Evolutionary conservation across 2,329 filamentous ascomycete genomes (phyloP), one percentile per base, ranked within the genome.

Genomic region (Penicillium sp.): DNA sequence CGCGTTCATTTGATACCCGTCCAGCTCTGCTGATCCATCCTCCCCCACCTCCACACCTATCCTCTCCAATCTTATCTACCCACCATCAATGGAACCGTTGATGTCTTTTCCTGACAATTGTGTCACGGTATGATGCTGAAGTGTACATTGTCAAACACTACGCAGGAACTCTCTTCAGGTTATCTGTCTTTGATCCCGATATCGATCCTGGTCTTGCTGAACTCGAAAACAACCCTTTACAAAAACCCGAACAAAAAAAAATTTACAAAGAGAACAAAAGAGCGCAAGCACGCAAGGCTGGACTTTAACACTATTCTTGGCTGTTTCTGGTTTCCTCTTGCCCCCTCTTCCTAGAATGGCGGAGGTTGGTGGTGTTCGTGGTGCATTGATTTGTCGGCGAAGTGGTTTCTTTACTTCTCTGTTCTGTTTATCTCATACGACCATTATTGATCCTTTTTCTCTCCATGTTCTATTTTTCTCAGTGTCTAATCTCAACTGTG

Each of bases 1-100:
- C 62, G 65, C 64, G 63, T 69, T 71, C 65, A 63, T 68, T 73
- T 73, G 71, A 74, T 74, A 74, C 71, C 71, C 71, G 67, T 64
- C 69, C 60, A 65, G 68, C 61, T 65, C 58, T 67, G 60, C 65
- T 67, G 63, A 63, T 66, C 63, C 57, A 56, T 58, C 64, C 49
- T 62, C 60, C 52, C 61, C 57, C 54, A 55, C 59, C 45, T 61
- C 55, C 52, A 49, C 33, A 35, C 33, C 49, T 27, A 37, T 39
- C 21, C 33, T 35, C 29, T 39, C 13, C 13, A 11, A 45, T 11
- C 19, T 8, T 47, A 22, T 35, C 51, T 19, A 19, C 21, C 24
- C 14, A 11, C 24, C 9, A 16, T 37, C 16, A 39, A 27, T 33
- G 22, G 33, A 24, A 26, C 29, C 24, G 22, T 50, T 33, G 29